Conservation (phyloP, 768 basidiomycete species). For the Collybia sordida region DNA sequence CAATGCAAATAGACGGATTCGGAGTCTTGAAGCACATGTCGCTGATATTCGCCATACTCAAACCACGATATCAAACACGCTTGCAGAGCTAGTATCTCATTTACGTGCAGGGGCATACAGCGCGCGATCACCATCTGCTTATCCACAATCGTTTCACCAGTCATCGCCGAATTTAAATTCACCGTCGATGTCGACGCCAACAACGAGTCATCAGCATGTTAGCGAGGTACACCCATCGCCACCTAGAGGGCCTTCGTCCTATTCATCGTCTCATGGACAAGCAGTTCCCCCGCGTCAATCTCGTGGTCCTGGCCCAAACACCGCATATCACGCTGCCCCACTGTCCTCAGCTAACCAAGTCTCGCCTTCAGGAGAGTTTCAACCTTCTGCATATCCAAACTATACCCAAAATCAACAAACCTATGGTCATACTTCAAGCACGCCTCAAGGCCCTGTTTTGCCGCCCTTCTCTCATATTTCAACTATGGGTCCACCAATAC, state of each 20-base stretch:
- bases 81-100: slow-evolving; percentile 78
- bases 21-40: slow-evolving; percentile 85
- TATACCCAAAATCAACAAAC: slow-evolving; percentile 35
- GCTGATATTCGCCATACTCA: slow-evolving; percentile 78
- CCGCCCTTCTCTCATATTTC: slow-evolving; percentile 75
- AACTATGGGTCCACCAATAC: slow-evolving; percentile 48
- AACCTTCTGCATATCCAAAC: slow-evolving; percentile 42
- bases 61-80: slow-evolving; percentile 71
- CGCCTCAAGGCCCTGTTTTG: slow-evolving; percentile 49
- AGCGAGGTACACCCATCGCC: slow-evolving; percentile 41
- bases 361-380: slow-evolving; percentile 38
- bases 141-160: slow-evolving; percentile 51
- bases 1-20: slow-evolving; percentile 68
- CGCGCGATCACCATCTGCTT: slow-evolving; percentile 66
- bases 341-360: slow-evolving; percentile 29
- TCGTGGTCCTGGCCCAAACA: slow-evolving; percentile 23
- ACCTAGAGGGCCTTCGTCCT: slow-evolving; percentile 26
- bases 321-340: slow-evolving; percentile 35
- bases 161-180: slow-evolving; percentile 71
- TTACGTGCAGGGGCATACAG: slow-evolving; percentile 56
- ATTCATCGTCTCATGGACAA: slow-evolving; percentile 28
- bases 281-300: slow-evolving; percentile 12
- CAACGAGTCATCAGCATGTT: slow-evolving; percentile 38
- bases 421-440: slow-evolving; percentile 29
- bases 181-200: slow-evolving; percentile 51